A percentile compares a stretch with the other conserved stretches of the same genome.
phyloP scores from a whole-genome alignment of 441 rosid species.

The Adansonia rubrostipa region DNA sequence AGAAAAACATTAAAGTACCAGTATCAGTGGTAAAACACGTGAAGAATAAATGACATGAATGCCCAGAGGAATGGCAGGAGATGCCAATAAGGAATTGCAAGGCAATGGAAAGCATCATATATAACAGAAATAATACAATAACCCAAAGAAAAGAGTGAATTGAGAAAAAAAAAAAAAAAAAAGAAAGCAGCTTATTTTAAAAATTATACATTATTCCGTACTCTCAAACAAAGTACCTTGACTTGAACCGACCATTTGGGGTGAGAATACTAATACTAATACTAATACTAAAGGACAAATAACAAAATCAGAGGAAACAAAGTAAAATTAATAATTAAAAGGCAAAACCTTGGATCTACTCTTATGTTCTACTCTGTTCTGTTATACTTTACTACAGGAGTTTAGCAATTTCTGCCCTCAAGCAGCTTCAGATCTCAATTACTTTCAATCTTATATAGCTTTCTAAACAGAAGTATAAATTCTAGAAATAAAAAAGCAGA shows the following conservation, averaged over 20 bases:
- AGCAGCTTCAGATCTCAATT: conserved; percentile 1
- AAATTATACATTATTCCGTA: not conserved
- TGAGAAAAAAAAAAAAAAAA: not conserved
- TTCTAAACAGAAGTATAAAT: not conserved
- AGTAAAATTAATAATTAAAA: not conserved
- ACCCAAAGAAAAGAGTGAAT: not conserved
- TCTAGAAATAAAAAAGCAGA: not conserved
- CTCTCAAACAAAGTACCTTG: not conserved
- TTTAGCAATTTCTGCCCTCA: not conserved
- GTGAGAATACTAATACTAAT: not conserved
- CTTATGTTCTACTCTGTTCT: not conserved
- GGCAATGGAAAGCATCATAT: not conserved
- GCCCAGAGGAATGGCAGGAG: not conserved
- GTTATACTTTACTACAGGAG: not conserved
- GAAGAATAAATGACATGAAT: not conserved
- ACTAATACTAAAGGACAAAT: not conserved
- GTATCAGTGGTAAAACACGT: not conserved
- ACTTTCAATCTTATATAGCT: not conserved
- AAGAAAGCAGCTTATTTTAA: not conserved
- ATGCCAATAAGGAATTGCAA: not conserved
- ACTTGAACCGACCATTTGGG: not conserved
- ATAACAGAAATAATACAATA: not conserved
- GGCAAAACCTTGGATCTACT: conserved; percentile 17
- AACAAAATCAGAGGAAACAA: not conserved
- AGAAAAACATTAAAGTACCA: not conserved